A percentile compares a stretch with the other conserved stretches of the same genome.
phyloP scores from a whole-genome alignment of 2,329 filamentous ascomycete genomes.

The Fusarium sp. region DNA sequence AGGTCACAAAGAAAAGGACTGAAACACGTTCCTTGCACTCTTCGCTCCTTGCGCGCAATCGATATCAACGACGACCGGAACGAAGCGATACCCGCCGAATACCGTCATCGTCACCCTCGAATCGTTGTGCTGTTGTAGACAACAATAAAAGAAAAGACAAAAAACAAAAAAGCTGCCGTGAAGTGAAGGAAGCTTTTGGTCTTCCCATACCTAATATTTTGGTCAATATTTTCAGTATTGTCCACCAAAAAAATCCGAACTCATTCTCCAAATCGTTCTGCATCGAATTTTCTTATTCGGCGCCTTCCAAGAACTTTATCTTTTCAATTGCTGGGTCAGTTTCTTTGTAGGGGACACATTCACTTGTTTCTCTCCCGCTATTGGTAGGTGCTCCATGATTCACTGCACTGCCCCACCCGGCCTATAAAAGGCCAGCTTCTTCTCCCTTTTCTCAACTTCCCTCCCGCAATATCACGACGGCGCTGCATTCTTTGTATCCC shows the following conservation, averaged over 20 bases:
- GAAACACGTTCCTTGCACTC: slow-evolving; percentile 56
- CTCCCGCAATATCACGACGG: slow-evolving; percentile 37
- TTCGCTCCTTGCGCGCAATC: slow-evolving; percentile 50
- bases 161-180: slow-evolving; percentile 45
- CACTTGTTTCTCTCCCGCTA: slow-evolving; percentile 93
- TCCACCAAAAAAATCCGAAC: slow-evolving; percentile 2
- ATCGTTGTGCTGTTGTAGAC: slow-evolving; percentile 53
- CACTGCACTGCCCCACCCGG: slow-evolving; percentile 37
- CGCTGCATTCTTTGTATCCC: slow-evolving; percentile 1
- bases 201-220: slow-evolving; percentile 34
- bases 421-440: slow-evolving; percentile 46
- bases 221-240: slow-evolving; percentile 25
- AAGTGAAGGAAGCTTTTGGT: slow-evolving; percentile 44
- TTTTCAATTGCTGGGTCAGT: slow-evolving; percentile 47
- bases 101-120: slow-evolving; percentile 49
- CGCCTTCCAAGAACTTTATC: slow-evolving; percentile 35
- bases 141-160: slow-evolving; percentile 45
- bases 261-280: slow-evolving; percentile 28
- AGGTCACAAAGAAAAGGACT: slow-evolving; percentile 51
- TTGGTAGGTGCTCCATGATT: slow-evolving; percentile 63
- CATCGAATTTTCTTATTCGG: slow-evolving; percentile 36
- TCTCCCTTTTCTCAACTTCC: slow-evolving; percentile 33
- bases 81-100: slow-evolving; percentile 49
- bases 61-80: slow-evolving; percentile 51
- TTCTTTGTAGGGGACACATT: slow-evolving; percentile 87